Conservation (phyloP, 768 basidiomycete genomes). For the Lactarius psammicola region DNA sequence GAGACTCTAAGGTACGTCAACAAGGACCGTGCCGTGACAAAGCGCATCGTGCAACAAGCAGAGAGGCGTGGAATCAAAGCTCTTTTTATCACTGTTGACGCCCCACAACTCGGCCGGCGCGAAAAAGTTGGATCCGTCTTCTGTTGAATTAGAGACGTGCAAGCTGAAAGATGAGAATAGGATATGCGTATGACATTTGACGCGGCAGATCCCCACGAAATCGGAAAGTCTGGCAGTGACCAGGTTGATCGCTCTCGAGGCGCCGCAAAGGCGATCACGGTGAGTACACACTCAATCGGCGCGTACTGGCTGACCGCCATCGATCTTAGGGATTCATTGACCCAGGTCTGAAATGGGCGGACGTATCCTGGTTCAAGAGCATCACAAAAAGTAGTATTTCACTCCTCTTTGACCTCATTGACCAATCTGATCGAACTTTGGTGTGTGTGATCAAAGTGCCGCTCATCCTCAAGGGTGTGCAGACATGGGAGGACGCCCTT, state of each 20-base stretch:
- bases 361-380: conserved; percentile 63
- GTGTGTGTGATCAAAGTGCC: conserved; percentile 43
- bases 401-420: background rate
- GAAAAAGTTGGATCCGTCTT: conserved; percentile 57
- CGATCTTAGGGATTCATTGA: conserved; percentile 83
- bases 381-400: conserved; percentile 55
- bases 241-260: conserved; percentile 82
- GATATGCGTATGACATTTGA: conserved; percentile 98
- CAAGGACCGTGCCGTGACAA: conserved; percentile 81
- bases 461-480: conserved; percentile 62
- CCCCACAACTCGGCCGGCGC: conserved; percentile 90
- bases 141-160: background rate
- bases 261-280: conserved; percentile 90
- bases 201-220: conserved; percentile 65
- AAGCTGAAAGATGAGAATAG: conserved; percentile 34
- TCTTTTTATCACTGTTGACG: conserved; percentile 96
- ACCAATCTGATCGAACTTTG: background rate
- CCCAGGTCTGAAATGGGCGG: conserved; percentile 82
- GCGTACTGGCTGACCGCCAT: background rate
- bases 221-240: conserved; percentile 46
- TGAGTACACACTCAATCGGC: conserved; percentile 37
- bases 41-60: conserved; percentile 85
- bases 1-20: conserved; percentile 72
- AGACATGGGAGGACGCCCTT: conserved; percentile 61
- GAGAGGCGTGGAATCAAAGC: conserved; percentile 88